These are phyloP conservation scores for Ophiosphaerella narmari DNA, from an alignment of 2,329 filamentous ascomycete species.

Conservation along the genomic window DNA sequence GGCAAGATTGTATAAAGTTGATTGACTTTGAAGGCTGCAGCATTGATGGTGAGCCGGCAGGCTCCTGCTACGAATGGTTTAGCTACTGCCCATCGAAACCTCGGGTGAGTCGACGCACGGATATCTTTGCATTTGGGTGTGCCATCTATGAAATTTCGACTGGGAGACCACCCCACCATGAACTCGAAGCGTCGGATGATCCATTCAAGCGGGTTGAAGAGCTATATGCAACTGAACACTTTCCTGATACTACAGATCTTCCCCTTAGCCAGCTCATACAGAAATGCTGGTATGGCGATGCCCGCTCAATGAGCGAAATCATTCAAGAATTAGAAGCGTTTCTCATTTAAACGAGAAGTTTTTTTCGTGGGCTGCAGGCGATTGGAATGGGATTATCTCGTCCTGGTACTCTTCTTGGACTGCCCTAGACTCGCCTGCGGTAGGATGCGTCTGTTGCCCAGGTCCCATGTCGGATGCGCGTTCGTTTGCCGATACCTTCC, in stretches of 20 bases:
- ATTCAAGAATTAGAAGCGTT: too few species aligned
- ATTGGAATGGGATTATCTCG: too few species aligned
- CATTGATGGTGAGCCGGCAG: constrained; percentile 6
- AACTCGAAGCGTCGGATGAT: constrained; percentile 3
- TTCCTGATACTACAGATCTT: constrained; percentile 4
- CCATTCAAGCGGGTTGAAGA: constrained; percentile 5
- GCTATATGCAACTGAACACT: constrained; percentile 1
- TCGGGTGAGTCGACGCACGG: constrained; percentile 2
- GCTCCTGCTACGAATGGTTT: constrained; percentile 9
- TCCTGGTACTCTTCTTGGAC: too few species aligned
- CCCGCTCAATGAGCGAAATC: too few species aligned
- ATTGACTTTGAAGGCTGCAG: constrained; percentile 6
- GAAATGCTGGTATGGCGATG: too few species aligned
- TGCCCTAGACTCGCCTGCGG: too few species aligned
- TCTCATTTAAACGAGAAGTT: too few species aligned
- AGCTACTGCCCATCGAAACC: constrained; percentile 6
- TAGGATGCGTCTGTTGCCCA: too few species aligned
- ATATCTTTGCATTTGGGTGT: constrained; percentile 10
- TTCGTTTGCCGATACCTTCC: too few species aligned
- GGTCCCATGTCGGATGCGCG: too few species aligned
- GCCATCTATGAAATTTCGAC: constrained; percentile 4
- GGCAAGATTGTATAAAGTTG: neutral
- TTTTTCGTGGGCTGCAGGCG: too few species aligned
- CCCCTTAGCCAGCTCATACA: neutral
- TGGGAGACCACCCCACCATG: constrained; percentile 5